These are phyloP conservation scores for Ciborinia camelliae DNA, from an alignment of 2,329 filamentous ascomycete species.

Conservation along the genomic window DNA sequence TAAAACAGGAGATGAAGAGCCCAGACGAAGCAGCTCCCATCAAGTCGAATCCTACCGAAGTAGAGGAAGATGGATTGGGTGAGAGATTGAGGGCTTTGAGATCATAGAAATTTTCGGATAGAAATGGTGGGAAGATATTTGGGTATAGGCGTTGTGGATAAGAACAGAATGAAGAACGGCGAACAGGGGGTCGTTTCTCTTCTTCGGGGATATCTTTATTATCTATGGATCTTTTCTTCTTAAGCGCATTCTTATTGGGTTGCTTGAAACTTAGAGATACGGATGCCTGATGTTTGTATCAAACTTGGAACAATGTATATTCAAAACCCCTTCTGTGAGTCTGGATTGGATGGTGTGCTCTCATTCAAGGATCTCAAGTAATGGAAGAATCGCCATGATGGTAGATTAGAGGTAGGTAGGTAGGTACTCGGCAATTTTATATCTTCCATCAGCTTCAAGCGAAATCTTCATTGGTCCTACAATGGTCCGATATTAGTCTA, in stretches of 20 bases:
- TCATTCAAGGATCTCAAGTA: not conserved
- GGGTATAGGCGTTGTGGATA: conserved; percentile 13
- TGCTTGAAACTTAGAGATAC: not conserved
- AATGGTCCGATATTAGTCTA: not conserved
- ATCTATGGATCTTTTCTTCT: not conserved
- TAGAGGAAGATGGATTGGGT: conserved; percentile 72
- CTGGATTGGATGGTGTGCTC: not conserved
- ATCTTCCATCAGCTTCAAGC: not conserved
- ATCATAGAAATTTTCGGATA: not conserved
- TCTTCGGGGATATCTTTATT: not conserved
- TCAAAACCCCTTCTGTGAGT: not conserved
- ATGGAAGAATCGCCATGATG: not conserved
- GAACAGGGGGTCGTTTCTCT: not conserved
- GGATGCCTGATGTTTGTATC: not conserved
- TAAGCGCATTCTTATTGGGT: conserved; percentile 1
- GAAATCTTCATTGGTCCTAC: not conserved
- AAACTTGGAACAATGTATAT: not conserved
- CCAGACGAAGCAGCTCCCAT: conserved; percentile 55
- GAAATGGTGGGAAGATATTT: not conserved
- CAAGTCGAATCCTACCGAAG: conserved; percentile 65
- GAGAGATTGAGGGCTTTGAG: conserved; percentile 55
- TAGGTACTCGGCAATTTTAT: not conserved
- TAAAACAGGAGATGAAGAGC: conserved; percentile 68
- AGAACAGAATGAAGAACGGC: conserved; percentile 5
- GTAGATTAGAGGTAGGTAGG: not conserved